Percentiles rank a stretch among this genome's conserved stretches.
Conservation (phyloP, 495 filamentous ascomycete genomes). For the Glarea lozoyensis region DNA sequence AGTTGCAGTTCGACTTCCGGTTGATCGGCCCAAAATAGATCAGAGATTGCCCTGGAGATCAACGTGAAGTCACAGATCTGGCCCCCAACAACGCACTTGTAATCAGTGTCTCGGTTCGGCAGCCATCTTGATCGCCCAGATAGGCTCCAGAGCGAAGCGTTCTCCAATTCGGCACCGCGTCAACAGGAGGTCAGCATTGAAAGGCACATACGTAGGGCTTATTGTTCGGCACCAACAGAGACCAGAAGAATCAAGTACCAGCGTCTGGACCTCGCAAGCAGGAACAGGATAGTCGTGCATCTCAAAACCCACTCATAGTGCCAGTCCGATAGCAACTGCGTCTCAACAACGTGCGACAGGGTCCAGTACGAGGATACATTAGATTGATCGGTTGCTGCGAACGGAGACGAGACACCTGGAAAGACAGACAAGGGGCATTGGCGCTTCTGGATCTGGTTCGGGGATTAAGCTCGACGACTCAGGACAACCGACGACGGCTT, state of each 20-base stretch:
- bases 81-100: not conserved
- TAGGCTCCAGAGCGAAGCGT: not conserved
- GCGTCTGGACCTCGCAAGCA: not conserved
- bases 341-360: not conserved
- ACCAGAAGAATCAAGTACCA: not conserved
- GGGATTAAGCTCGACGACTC: not conserved
- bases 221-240: not conserved
- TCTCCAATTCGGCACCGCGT: not conserved
- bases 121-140: too few relatives aligned
- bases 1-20: not conserved
- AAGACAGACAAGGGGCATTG: too few relatives aligned
- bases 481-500: not conserved
- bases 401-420: not conserved
- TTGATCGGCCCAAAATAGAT: not conserved
- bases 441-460: not conserved
- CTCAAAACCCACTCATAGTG: not conserved
- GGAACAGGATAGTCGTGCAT: not conserved
- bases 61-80: not conserved
- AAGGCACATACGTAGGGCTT: not conserved
- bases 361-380: not conserved
- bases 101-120: not conserved
- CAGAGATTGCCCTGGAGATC: not conserved
- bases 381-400: constrained; percentile 2
- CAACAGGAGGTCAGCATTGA: not conserved
- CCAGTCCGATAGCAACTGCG: not conserved